phyloP scores from a whole-genome alignment of 2,329 filamentous ascomycete species.

The Bipolaris cookei region DNA sequence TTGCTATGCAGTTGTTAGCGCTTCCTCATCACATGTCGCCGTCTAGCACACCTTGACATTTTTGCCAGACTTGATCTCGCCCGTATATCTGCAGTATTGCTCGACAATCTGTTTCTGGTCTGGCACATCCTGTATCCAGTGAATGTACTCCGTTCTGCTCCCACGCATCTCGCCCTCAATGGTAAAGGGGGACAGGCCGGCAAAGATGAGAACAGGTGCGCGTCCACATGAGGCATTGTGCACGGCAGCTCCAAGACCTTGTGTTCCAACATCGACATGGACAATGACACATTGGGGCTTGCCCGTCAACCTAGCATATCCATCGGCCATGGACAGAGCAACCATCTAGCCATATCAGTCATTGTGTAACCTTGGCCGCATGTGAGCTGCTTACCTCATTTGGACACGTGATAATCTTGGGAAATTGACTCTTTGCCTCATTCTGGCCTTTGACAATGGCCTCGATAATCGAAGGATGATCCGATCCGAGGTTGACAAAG shows the following conservation, averaged over 20 bases:
- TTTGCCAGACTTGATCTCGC: slow-evolving; percentile 80
- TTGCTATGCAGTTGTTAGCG: slow-evolving; percentile 57
- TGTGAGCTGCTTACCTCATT: slow-evolving; percentile 65
- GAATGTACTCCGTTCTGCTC: slow-evolving; percentile 76
- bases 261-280: slow-evolving; percentile 82
- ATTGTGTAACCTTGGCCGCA: not conserved
- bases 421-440: slow-evolving; percentile 69
- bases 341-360: slow-evolving; percentile 67
- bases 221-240: slow-evolving; percentile 80
- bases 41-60: slow-evolving; percentile 70
- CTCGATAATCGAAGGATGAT: slow-evolving; percentile 79
- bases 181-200: slow-evolving; percentile 77
- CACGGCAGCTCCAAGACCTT: slow-evolving; percentile 76
- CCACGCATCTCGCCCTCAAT: slow-evolving; percentile 78
- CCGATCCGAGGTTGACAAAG: slow-evolving; percentile 72
- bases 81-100: slow-evolving; percentile 85
- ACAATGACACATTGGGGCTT: slow-evolving; percentile 79
- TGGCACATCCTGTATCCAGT: slow-evolving; percentile 85
- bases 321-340: slow-evolving; percentile 83
- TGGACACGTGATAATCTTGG: slow-evolving; percentile 77
- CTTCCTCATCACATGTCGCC: too few relatives aligned
- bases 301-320: slow-evolving; percentile 71
- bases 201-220: slow-evolving; percentile 78
- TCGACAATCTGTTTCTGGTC: slow-evolving; percentile 80
- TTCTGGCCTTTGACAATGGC: slow-evolving; percentile 78